A percentile compares a stretch with the other conserved stretches of the same genome.
These are phyloP conservation scores for Cinchona pubescens DNA, from an alignment of 257 asterid species.

Conservation along the genomic window DNA sequence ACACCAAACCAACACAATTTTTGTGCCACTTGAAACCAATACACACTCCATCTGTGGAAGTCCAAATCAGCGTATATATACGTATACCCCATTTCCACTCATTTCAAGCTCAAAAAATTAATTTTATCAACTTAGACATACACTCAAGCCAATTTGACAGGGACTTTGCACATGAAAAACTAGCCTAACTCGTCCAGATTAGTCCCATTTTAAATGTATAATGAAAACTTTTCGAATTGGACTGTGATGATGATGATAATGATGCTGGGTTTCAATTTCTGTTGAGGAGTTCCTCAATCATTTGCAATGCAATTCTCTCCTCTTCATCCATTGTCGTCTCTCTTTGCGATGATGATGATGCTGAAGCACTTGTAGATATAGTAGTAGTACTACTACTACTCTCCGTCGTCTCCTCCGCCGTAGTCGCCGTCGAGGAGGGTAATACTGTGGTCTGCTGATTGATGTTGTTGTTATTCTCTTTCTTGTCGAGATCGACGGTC, in stretches of 20 bases:
- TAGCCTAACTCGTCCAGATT: background rate
- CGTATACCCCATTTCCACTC: background rate
- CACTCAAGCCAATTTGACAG: background rate
- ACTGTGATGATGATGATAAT: too few species aligned
- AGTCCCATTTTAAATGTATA: background rate
- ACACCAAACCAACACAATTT: background rate
- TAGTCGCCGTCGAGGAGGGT: background rate
- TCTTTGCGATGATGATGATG: background rate
- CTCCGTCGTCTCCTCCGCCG: background rate
- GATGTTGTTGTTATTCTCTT: background rate
- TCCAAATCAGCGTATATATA: conserved; percentile 14
- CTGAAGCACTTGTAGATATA: too few species aligned
- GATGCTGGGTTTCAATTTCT: conserved; percentile 11
- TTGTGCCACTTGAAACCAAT: background rate
- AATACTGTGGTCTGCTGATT: background rate
- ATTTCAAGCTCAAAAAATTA: background rate
- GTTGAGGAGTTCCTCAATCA: conserved; percentile 56
- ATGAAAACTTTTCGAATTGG: too few species aligned
- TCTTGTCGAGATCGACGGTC: conserved; percentile 48
- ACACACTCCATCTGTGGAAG: background rate
- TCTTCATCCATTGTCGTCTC: conserved; percentile 36
- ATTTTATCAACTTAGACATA: background rate
- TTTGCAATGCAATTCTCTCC: conserved; percentile 47
- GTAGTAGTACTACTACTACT: too few species aligned
- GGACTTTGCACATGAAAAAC: conserved; percentile 17